Conservation (phyloP, 2,329 filamentous ascomycete species). For the Nigrospora osmanthi region DNA sequence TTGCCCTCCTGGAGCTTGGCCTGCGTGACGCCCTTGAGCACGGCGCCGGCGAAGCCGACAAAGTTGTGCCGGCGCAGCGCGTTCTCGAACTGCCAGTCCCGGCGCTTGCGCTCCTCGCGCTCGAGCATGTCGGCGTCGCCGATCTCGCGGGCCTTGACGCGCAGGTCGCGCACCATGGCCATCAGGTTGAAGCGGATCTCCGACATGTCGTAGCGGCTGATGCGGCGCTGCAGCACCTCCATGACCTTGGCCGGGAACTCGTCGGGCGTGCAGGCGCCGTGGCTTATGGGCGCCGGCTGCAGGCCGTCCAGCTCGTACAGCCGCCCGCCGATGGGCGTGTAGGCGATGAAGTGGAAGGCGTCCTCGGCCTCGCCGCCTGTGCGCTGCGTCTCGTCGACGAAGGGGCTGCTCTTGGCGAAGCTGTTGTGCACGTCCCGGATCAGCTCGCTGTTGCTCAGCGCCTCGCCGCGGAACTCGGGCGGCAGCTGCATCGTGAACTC, state of each 20-base stretch:
- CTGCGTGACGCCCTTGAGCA: constrained; percentile 78
- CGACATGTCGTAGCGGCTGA: constrained; percentile 73
- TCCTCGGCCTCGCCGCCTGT: constrained; percentile 71
- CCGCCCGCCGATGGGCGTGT: constrained; percentile 69
- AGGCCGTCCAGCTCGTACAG: constrained; percentile 95
- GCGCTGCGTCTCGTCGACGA: constrained; percentile 81
- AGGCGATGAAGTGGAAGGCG: constrained; percentile 96
- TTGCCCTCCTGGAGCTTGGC: constrained; percentile 61
- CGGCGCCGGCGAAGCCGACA: constrained; percentile 86
- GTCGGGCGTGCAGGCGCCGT: constrained; percentile 64
- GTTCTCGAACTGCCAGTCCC: constrained; percentile 92
- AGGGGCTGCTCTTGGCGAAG: constrained; percentile 82
- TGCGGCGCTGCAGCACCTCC: constrained; percentile 75
- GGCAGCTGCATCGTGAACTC: constrained; percentile 84
- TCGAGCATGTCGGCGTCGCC: constrained; percentile 74
- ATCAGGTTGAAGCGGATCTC: constrained; percentile 97
- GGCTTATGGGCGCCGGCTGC: constrained; percentile 84
- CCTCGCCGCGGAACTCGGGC: constrained; percentile 58
- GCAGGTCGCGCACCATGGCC: constrained; percentile 80
- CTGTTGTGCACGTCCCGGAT: constrained; percentile 82
- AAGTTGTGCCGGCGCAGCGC: constrained; percentile 89
- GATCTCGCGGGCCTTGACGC: constrained; percentile 68
- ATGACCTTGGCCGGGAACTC: constrained; percentile 77
- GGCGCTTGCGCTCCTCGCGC: constrained; percentile 75
- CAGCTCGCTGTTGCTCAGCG: constrained; percentile 54